phyloP scores from a whole-genome alignment of 352 stramenopile genomes.

The Globisporangium uncinulatum region DNA sequence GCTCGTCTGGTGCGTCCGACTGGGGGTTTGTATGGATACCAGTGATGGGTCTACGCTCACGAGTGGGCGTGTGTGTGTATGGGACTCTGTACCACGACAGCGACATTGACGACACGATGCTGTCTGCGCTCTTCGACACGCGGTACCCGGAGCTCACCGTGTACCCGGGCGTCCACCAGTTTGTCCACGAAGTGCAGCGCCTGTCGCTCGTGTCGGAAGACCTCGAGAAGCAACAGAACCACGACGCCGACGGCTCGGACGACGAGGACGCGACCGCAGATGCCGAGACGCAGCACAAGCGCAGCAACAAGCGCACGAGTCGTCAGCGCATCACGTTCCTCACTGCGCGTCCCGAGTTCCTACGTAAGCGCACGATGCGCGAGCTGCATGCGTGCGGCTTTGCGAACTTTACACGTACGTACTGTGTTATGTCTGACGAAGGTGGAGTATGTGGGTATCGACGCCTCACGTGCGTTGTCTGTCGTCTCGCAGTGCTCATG shows the following conservation, averaged over 20 bases:
- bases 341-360: conserved; percentile 65
- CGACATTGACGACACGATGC: conserved; percentile 81
- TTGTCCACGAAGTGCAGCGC: conserved; percentile 65
- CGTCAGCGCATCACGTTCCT: conserved; percentile 66
- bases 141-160: conserved; percentile 79
- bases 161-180: conserved; percentile 80
- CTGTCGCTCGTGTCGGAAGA: conserved; percentile 20
- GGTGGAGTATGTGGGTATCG: neutral
- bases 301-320: conserved; percentile 1
- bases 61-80: neutral
- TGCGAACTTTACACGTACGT: conserved; percentile 70
- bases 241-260: conserved; percentile 12
- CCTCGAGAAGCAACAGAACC: conserved; percentile 10
- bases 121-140: conserved; percentile 71
- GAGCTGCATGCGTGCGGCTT: conserved; percentile 67
- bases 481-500: conserved; percentile 52
- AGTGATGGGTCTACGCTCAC: neutral
- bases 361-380: conserved; percentile 51
- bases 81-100: conserved; percentile 12
- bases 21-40: neutral
- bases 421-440: neutral
- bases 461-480: neutral
- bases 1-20: conserved; percentile 49
- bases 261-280: conserved; percentile 10
- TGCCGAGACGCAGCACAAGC: conserved; percentile 1